Base-by-base conservation (phyloP, 2,329 filamentous ascomycete species). In the Pseudogymnoascus sp. region DNA sequence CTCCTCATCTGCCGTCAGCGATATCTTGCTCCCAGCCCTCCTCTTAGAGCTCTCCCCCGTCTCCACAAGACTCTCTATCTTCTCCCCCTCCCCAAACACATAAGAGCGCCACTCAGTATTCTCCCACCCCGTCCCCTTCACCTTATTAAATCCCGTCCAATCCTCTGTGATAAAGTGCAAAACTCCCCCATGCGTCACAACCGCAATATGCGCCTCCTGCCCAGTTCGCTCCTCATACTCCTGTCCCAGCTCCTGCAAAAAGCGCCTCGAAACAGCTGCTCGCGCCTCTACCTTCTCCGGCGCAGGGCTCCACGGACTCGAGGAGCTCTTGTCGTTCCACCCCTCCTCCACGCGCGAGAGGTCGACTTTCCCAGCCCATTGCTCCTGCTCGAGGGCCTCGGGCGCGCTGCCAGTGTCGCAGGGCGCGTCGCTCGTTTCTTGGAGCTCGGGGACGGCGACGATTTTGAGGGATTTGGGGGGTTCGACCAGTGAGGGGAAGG, bases 81-180 rank as follows among this genome's bases (percentile, higher is more conserved):
- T 62, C 51, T 54, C 60, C 51, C 68, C 67, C 16, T 57, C 59
- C 3, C 51, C 64, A 63, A 74, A 74, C 12, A 62, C 61, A 66
- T 72, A 74, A 37, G 64, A 67, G 16, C 72, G 61, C 29, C 62
- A 70, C 67, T 73, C 72, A 0, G 69, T 71, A 64, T 74, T 74
- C 40, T 64, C 63, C 72, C 72, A 74, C 5, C 72, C 71, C 0
- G 72, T 74, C 1, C 71, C 72, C 3, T 62, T 65, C 18, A 69
- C 69, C 59, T 65, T 67, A 12, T 66, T 65, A 29, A 66, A 62
- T 2, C 86, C 88, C 62, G 85, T 79, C 85, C 87, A 96, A 71
- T 96, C 91, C 68, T 92, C 84, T 0, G 90, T 95, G 67, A 96
- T 77, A 70, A 91, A 96, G 74, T 96, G 92, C 70, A 96, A 73